Conservation (phyloP, 1,139 yeast species). For the Sugiyamaella japonica region DNA sequence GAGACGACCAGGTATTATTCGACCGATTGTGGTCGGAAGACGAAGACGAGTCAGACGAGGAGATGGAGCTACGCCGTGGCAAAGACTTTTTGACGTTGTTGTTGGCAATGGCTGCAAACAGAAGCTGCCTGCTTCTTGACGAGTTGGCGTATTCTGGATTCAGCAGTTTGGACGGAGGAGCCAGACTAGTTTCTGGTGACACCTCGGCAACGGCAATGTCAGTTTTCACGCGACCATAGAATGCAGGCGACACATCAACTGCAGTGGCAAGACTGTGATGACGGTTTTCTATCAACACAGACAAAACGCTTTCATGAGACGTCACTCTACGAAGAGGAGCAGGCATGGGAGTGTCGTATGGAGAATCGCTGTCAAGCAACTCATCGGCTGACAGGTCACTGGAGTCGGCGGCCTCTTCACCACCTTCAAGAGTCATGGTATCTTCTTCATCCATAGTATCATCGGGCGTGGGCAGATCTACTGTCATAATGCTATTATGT, state of each 20-base stretch:
- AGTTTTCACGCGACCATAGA: conserved; percentile 8
- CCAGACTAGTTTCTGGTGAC: conserved; percentile 19
- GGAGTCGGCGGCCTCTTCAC: not conserved
- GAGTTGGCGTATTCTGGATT: conserved; percentile 12
- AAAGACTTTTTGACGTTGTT: not conserved
- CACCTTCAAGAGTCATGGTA: not conserved
- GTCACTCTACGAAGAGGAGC: conserved; percentile 19
- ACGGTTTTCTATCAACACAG: conserved; percentile 17
- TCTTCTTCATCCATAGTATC: conserved; percentile 3
- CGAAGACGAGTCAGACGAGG: not conserved
- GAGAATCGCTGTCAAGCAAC: not conserved
- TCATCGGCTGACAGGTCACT: not conserved
- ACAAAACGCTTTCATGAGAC: conserved; percentile 27
- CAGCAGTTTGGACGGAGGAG: conserved; percentile 17
- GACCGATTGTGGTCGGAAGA: conserved; percentile 5
- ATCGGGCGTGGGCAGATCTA: conserved; percentile 1
- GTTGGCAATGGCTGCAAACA: conserved; percentile 25
- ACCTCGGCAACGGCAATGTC: conserved; percentile 16
- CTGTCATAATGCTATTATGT: conserved; percentile 9
- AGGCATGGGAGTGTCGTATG: not conserved
- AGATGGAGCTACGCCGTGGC: conserved; percentile 1
- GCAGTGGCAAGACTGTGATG: conserved; percentile 1
- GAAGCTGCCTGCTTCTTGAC: conserved; percentile 19
- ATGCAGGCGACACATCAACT: conserved; percentile 4
- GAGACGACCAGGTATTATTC: conserved; percentile 10